phyloP scores from a whole-genome alignment of 1,284 basidiomycete genomes.

The Malassezia vespertilionis region DNA sequence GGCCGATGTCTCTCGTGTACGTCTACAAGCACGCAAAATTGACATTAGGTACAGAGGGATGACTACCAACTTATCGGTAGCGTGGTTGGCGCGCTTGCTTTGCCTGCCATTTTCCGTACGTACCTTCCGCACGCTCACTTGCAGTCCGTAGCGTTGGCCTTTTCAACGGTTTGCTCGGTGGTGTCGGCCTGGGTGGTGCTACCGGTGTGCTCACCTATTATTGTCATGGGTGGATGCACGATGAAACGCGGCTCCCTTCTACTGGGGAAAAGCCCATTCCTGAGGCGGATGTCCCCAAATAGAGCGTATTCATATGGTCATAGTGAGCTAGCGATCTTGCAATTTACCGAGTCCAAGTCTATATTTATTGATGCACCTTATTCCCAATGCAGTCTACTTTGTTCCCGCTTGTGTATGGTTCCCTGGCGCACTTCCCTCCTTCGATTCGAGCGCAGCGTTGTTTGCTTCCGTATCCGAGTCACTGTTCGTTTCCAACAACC shows the following conservation, averaged over 20 bases:
- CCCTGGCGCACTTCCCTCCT: no score
- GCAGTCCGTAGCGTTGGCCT: conserved; percentile 30
- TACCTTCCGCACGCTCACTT: background rate
- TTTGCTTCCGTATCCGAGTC: background rate
- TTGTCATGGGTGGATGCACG: conserved; percentile 3
- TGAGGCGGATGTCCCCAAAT: conserved; percentile 1
- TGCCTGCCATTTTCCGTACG: conserved; percentile 34
- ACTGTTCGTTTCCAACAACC: conserved; percentile 9
- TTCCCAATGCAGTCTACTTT: no score
- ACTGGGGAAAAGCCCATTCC: conserved; percentile 10
- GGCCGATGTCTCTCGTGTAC: conserved; percentile 20
- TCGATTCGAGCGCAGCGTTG: background rate
- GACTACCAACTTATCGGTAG: conserved; percentile 39
- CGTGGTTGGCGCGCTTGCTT: conserved; percentile 31
- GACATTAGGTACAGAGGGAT: conserved; percentile 23
- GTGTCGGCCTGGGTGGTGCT: conserved; percentile 34
- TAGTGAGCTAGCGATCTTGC: no score
- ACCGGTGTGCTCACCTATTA: conserved; percentile 28
- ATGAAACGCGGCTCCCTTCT: background rate
- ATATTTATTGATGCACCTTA: no score
- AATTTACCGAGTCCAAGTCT: no score
- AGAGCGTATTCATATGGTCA: no score
- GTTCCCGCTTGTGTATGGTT: no score
- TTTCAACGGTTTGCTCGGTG: conserved; percentile 39
- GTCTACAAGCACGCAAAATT: no score